Evolutionary conservation across 2,329 filamentous ascomycete species (phyloP).

Genomic region (Beauveria caledonica): DNA sequence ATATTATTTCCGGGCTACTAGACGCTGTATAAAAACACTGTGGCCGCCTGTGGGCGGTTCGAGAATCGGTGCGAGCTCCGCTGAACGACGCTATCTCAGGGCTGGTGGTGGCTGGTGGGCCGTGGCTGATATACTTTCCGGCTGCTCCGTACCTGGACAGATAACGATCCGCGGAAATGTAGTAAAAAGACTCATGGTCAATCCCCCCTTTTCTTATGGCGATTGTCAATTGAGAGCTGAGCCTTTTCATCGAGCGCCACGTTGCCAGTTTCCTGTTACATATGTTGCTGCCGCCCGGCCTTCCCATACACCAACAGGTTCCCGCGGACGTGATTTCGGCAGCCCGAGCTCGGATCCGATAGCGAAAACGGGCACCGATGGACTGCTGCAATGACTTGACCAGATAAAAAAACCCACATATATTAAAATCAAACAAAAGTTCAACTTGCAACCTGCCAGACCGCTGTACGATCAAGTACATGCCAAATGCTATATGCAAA

Average conservation of each 20-base stretch:
- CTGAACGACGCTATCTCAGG: not conserved
- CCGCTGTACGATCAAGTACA: not conserved
- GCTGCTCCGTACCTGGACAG: not conserved
- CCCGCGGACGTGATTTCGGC: not conserved
- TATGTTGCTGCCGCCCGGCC: not conserved
- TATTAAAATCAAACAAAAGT: not conserved
- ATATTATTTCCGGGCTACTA: not conserved
- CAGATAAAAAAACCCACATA: too few relatives aligned
- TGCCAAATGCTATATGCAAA: not conserved
- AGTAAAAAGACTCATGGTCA: not conserved
- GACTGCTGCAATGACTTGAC: not conserved
- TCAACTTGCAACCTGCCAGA: not conserved
- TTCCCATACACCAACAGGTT: not conserved
- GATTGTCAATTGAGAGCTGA: not conserved
- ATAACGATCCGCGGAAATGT: not conserved
- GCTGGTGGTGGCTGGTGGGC: too few relatives aligned
- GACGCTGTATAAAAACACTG: not conserved
- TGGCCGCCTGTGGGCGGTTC: not conserved
- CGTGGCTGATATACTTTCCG: not conserved
- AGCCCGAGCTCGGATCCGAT: constrained; percentile 4
- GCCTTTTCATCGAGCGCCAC: not conserved
- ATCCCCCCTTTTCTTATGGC: not conserved
- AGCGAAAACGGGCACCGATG: not conserved
- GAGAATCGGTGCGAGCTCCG: not conserved
- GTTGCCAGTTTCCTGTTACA: not conserved